Conservation (phyloP, 805 yeast genomes). For the Myxozyma monticola region DNA sequence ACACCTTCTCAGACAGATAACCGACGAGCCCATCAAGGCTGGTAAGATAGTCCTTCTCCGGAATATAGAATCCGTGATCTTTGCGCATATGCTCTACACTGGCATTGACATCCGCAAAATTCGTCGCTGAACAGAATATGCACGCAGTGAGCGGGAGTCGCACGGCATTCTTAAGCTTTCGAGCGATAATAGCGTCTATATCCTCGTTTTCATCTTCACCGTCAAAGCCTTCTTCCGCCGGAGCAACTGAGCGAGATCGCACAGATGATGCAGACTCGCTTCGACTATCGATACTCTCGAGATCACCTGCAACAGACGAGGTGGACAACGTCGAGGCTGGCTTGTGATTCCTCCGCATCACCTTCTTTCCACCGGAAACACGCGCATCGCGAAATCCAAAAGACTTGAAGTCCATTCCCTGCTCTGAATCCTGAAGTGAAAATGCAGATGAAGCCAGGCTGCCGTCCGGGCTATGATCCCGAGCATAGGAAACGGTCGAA, state of each 20-base stretch:
- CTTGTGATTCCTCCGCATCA: slow-evolving; percentile 2
- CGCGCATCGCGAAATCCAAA: slow-evolving; percentile 13
- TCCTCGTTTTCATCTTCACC: slow-evolving; percentile 26
- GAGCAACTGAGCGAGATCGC: not conserved
- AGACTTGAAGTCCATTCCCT: slow-evolving; percentile 1
- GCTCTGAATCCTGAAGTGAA: no score
- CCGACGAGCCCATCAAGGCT: slow-evolving; percentile 72
- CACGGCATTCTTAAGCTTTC: slow-evolving; percentile 28
- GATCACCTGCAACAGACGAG: not conserved
- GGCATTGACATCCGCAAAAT: slow-evolving; percentile 53
- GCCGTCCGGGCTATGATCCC: slow-evolving; percentile 1
- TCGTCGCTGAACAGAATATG: slow-evolving; percentile 48
- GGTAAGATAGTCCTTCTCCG: slow-evolving; percentile 69
- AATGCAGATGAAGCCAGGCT: slow-evolving; percentile 4
- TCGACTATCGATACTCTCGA: no score
- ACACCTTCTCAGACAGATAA: slow-evolving; percentile 76
- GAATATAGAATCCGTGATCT: slow-evolving; percentile 81
- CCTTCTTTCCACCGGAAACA: slow-evolving; percentile 19
- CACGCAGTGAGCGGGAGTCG: slow-evolving; percentile 40
- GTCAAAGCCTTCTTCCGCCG: not conserved
- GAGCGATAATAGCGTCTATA: slow-evolving; percentile 16
- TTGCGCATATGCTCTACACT: slow-evolving; percentile 76
- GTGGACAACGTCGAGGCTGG: not conserved
- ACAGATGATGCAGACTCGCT: not conserved
- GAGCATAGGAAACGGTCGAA: not conserved